phyloP scores from a whole-genome alignment of 164 flowering plant genomes.

The Berberis thunbergii region DNA sequence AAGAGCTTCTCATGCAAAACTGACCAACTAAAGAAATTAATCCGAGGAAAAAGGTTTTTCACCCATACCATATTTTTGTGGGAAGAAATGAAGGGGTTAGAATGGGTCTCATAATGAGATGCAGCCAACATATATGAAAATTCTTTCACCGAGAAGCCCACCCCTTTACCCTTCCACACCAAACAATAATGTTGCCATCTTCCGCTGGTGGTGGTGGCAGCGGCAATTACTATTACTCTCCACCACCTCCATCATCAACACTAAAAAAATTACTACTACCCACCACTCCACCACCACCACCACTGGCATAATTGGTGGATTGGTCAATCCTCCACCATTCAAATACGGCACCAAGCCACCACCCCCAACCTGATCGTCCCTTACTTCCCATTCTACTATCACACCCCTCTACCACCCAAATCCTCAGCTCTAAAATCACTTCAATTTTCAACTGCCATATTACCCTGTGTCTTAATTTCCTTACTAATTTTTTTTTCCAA shows the following conservation, averaged over 20 bases:
- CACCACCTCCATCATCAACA: slow-evolving; percentile 23
- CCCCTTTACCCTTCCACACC: background rate
- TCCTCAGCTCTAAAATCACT: background rate
- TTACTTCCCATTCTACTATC: slow-evolving; percentile 3
- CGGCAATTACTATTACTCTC: slow-evolving; percentile 15
- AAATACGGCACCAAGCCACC: background rate
- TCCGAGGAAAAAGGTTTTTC: no score
- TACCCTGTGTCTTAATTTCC: background rate
- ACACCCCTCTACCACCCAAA: background rate
- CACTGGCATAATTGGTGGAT: slow-evolving; percentile 14
- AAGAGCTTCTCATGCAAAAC: no score
- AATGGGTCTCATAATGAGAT: no score
- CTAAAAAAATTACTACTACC: slow-evolving; percentile 18
- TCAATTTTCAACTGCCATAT: background rate
- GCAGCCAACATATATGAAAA: no score
- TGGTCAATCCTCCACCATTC: slow-evolving; percentile 2
- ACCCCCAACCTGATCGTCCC: slow-evolving; percentile 2
- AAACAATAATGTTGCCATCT: slow-evolving; percentile 15
- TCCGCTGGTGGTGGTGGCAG: background rate
- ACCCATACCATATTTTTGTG: no score
- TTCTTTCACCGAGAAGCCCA: background rate
- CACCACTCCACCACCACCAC: slow-evolving; percentile 30
- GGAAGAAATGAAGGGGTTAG: no score
- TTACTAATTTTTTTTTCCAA: background rate
- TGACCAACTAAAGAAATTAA: no score